Percentiles rank a stretch among this genome's conserved stretches.
Evolutionary conservation across 2,329 filamentous ascomycete species (phyloP).

Genomic region (Thelonectria blattea): DNA sequence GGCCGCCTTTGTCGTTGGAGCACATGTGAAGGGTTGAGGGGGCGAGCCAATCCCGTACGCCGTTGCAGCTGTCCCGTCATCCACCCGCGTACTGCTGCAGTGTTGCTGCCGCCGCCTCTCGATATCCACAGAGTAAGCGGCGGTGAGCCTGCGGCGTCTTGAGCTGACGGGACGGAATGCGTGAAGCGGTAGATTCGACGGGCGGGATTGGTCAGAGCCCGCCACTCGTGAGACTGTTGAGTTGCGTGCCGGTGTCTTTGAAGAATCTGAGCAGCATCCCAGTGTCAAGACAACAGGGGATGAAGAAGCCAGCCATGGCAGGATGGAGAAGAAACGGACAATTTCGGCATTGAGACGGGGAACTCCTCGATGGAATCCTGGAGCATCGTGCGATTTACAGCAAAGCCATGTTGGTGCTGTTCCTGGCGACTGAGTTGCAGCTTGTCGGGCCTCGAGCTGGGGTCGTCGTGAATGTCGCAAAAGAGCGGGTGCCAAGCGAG

Average conservation of each 20-base stretch:
- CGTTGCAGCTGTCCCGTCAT: conserved; percentile 22
- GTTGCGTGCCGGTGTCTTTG: neutral
- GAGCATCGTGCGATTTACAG: conserved; percentile 16
- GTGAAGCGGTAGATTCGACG: neutral
- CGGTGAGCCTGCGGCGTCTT: conserved; percentile 8
- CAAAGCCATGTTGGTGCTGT: conserved; percentile 4
- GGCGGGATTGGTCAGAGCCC: neutral
- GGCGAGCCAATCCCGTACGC: conserved; percentile 20
- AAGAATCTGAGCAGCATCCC: neutral
- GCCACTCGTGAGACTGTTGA: conserved; percentile 1
- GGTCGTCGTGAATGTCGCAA: neutral
- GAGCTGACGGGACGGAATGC: conserved; percentile 7
- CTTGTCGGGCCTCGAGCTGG: neutral
- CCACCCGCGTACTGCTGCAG: neutral
- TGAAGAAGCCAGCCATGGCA: neutral
- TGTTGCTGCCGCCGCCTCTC: neutral
- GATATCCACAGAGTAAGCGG: conserved; percentile 8
- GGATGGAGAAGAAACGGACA: conserved; percentile 3
- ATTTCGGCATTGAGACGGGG: conserved; percentile 10
- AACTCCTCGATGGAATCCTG: conserved; percentile 12
- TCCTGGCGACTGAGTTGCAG: neutral
- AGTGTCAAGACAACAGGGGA: neutral
- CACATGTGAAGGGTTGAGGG: conserved; percentile 1
- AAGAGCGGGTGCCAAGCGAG: neutral
- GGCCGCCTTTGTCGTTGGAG: neutral